Base-by-base conservation (phyloP, 106 monocot genomes). In the Dioscorea zingiberensis region DNA sequence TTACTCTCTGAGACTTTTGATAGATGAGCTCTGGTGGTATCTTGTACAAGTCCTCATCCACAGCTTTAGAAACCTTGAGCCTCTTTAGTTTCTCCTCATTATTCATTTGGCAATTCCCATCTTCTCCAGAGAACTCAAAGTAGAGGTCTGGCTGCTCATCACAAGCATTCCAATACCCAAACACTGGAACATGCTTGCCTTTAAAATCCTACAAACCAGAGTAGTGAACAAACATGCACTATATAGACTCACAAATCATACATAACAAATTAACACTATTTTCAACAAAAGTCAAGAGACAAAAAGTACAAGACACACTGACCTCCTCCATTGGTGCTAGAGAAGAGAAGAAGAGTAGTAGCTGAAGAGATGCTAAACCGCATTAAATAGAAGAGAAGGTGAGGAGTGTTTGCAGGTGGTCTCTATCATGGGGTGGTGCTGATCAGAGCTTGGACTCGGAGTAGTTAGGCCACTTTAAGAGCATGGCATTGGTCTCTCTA, bases 21-120 rank as follows among this genome's bases (percentile, higher is more conserved):
- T 60, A 70, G 64, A 79, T 69, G 21, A 79, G 59, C 44, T 79
- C 79, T 4, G 73, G 79, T 0, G 79, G 79, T 47, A 79, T 74
- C 69, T 79, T 79, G 64, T 79, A 79, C 59, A 79, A 53, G 59
- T 79, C 79, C 59, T 79, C 79, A 64, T 79, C 79, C 3, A 74
- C 79, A 63, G 80, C 71, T 30, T 71, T 80, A 17, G 71, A 30
- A 51, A 51, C 51, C 51, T 56, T 56, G 12, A 19, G 56, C 3
- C 22, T 11, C 56, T 3, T 18, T 56, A 21, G 23, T 11, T 64
- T 22, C 11, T 64, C 14, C 22, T 19, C 15, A 47, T 24, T n/a
- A 19, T 13, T 21, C 64, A 14, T 64, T 64, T 21, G 22, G 47
- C 13, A 48, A 47, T 24, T 64, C 47, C 46, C 46, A 47, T 64